Percentiles rank a stretch among this genome's conserved stretches.
These are phyloP conservation scores for Saccharomyces pastorianus DNA, from an alignment of 1,139 yeast genomes.

Conservation along the genomic window DNA sequence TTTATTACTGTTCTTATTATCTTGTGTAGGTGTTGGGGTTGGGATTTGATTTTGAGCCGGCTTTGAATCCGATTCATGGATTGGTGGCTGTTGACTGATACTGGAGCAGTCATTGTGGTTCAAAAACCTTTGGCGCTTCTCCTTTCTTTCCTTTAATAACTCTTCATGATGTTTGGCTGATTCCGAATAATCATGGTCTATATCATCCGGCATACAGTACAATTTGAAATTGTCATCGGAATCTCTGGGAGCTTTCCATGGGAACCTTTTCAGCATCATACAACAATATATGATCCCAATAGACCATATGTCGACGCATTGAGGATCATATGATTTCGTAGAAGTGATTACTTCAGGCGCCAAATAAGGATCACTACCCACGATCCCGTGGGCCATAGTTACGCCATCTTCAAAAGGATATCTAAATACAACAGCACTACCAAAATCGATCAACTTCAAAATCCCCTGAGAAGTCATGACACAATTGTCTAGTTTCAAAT, in stretches of 20 bases:
- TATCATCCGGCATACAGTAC: constrained; percentile 39
- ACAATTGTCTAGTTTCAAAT: constrained; percentile 88
- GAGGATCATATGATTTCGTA: constrained; percentile 75
- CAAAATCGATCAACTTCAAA: constrained; percentile 88
- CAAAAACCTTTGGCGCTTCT: constrained; percentile 11
- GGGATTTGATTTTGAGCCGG: not conserved
- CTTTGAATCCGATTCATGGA: not conserved
- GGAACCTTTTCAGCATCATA: constrained; percentile 88
- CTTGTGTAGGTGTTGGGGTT: not conserved
- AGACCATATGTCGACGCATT: constrained; percentile 93
- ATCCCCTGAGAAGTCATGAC: constrained; percentile 82
- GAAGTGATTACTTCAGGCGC: constrained; percentile 87
- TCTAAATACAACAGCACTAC: constrained; percentile 88
- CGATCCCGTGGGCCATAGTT: constrained; percentile 84
- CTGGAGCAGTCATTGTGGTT: not conserved
- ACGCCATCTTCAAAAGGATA: constrained; percentile 79
- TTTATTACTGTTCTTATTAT: constrained; percentile 3
- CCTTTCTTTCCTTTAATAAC: constrained; percentile 31
- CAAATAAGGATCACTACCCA: constrained; percentile 94
- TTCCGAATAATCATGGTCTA: constrained; percentile 37
- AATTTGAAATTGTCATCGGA: constrained; percentile 78
- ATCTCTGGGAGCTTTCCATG: constrained; percentile 90
- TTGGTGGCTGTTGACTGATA: not conserved
- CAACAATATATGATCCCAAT: constrained; percentile 92
- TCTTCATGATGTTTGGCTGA: constrained; percentile 43